Conservation (phyloP, 257 asterid species). For the Cordia subcordata region DNA sequence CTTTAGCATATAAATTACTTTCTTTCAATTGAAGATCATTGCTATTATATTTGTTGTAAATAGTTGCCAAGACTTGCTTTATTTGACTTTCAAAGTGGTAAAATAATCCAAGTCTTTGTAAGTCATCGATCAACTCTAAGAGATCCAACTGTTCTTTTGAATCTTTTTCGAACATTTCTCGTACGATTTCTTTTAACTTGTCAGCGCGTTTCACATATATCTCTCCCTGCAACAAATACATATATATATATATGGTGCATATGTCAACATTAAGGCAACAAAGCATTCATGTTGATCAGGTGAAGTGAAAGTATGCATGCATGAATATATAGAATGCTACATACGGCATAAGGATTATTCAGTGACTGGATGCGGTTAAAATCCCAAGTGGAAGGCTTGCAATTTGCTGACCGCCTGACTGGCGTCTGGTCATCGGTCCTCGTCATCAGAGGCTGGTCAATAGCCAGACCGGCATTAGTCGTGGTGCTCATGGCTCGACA, state of each 20-base stretch:
- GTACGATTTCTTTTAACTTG: not conserved
- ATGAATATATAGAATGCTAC: not conserved
- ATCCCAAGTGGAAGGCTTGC: constrained; percentile 14
- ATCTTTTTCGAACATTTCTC: not conserved
- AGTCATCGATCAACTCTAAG: constrained; percentile 23
- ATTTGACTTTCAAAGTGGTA: constrained; percentile 18
- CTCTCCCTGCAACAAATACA: constrained; percentile 9
- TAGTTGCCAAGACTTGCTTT: not conserved
- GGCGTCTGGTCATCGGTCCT: too few species aligned
- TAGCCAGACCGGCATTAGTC: too few species aligned
- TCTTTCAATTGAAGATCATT: not conserved
- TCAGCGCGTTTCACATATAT: not conserved
- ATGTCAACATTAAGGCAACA: too few species aligned
- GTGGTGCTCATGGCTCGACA: too few species aligned
- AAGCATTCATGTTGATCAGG: too few species aligned
- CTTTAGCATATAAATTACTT: constrained; percentile 11
- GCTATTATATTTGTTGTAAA: not conserved
- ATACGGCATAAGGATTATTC: constrained; percentile 4
- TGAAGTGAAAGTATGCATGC: too few species aligned
- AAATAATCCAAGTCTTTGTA: constrained; percentile 17
- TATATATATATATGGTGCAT: too few species aligned
- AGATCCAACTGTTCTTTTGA: not conserved
- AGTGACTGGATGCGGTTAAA: constrained; percentile 13
- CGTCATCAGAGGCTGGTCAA: too few species aligned
- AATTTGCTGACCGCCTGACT: too few species aligned